These are phyloP conservation scores for Blastobotrys buckinghamii DNA, from an alignment of 1,139 yeast genomes.

Conservation along the genomic window DNA sequence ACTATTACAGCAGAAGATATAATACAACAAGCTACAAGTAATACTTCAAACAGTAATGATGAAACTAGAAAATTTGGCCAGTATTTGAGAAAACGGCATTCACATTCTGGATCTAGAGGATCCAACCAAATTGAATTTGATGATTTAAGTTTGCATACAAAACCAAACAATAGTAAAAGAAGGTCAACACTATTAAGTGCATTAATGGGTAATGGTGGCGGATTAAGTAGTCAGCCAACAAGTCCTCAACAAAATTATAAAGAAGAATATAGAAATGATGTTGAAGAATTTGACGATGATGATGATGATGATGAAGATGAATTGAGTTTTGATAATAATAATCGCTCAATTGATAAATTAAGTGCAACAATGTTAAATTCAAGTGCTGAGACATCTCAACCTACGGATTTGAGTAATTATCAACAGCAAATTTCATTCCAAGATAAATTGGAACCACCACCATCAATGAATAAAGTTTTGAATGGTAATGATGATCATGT, in stretches of 20 bases:
- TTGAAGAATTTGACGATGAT: background rate
- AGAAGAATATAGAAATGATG: constrained; percentile 1
- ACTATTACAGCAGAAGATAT: constrained; percentile 16
- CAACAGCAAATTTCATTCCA: background rate
- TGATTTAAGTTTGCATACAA: constrained; percentile 1
- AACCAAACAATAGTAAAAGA: constrained; percentile 5
- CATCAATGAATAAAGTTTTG: background rate
- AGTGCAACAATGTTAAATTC: background rate
- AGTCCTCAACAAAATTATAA: constrained; percentile 9
- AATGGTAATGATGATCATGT: background rate
- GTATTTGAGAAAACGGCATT: constrained; percentile 8
- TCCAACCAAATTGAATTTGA: constrained; percentile 7
- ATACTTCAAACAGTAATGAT: constrained; percentile 1
- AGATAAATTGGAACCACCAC: too few species aligned
- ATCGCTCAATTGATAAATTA: background rate
- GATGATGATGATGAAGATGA: background rate
- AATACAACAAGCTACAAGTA: background rate
- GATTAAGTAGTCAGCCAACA: constrained; percentile 12
- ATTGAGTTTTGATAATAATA: background rate
- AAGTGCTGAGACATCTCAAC: background rate
- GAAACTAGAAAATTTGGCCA: background rate
- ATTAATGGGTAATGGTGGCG: constrained; percentile 14
- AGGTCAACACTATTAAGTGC: constrained; percentile 14
- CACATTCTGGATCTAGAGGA: constrained; percentile 10
- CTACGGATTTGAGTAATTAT: background rate